Evolutionary conservation across 352 stramenopile species (phyloP), one percentile per base, ranked within the genome.

Genomic region (Thalassiosira mediterranea): DNA sequence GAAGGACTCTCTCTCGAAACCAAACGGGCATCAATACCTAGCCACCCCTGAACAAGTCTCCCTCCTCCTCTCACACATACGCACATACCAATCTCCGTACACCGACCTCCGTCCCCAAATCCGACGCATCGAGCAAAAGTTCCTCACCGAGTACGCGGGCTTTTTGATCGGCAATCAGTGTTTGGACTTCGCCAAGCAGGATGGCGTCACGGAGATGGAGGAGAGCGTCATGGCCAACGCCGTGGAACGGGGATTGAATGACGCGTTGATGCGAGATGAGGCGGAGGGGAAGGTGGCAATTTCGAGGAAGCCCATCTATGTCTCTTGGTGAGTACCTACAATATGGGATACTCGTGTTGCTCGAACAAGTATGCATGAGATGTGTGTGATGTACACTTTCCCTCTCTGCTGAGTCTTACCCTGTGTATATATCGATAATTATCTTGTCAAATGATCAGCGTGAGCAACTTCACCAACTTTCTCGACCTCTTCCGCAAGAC

Each of bases 381-480:
- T n/a, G n/a, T n/a, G n/a, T n/a, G n/a, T n/a, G n/a, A n/a, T n/a
- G n/a, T n/a, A n/a, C n/a, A n/a, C n/a, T n/a, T n/a, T n/a, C n/a
- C n/a, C n/a, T n/a, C n/a, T n/a, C n/a, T n/a, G n/a, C n/a, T n/a
- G n/a, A n/a, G n/a, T n/a, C n/a, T n/a, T n/a, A n/a, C n/a, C n/a
- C n/a, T n/a, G n/a, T n/a, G n/a, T n/a, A n/a, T n/a, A n/a, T n/a
- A n/a, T n/a, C n/a, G n/a, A n/a, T n/a, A n/a, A n/a, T n/a, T n/a
- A n/a, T n/a, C n/a, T n/a, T n/a, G n/a, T n/a, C n/a, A n/a, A n/a
- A n/a, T n/a, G n/a, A n/a, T 23, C 5, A 64, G 83, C 60, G 88
- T 94, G n/a, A 86, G 63, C n/a, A 94, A 94, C 69, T 94, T 94
- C 68, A 88, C 87, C 21, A 92, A 93, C 64, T 94, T 94, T 73